Evolutionary conservation across 768 basidiomycete species (phyloP).

Genomic region (Flagelloscypha sp.): DNA sequence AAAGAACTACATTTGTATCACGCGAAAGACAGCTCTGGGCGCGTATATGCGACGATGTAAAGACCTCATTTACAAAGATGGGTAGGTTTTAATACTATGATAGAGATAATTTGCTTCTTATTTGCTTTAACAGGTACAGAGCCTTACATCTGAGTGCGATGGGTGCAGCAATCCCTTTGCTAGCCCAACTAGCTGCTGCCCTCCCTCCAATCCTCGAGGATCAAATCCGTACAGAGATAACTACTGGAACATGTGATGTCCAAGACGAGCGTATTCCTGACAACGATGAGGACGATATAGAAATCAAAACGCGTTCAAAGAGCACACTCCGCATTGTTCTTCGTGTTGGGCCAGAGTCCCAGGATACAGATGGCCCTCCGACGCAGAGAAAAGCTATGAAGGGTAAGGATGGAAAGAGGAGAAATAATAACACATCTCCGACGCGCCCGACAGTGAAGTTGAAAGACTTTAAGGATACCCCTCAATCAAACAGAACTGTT

Average conservation of each 20-base stretch:
- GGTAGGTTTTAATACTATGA: conserved; percentile 40
- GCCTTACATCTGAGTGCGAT: conserved; percentile 70
- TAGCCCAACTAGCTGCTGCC: conserved; percentile 60
- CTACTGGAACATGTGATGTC: conserved; percentile 65
- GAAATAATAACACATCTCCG: too few relatives aligned
- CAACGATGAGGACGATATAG: conserved; percentile 62
- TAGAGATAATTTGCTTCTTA: too few relatives aligned
- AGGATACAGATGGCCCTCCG: too few relatives aligned
- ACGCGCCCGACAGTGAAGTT: too few relatives aligned
- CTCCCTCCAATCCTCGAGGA: conserved; percentile 67
- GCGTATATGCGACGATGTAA: conserved; percentile 76
- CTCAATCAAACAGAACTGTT: too few relatives aligned
- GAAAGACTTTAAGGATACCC: too few relatives aligned
- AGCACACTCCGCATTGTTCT: conserved; percentile 54
- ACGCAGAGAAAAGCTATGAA: too few relatives aligned
- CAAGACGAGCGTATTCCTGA: conserved; percentile 74
- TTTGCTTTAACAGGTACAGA: conserved; percentile 44
- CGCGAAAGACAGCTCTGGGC: conserved; percentile 65
- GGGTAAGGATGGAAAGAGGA: too few relatives aligned
- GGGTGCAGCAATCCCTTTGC: conserved; percentile 85
- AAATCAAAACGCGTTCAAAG: conserved; percentile 61
- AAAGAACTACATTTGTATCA: conserved; percentile 73
- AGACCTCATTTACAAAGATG: conserved; percentile 60
- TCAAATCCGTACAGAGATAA: conserved; percentile 54
- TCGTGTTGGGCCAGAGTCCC: too few relatives aligned